Percentiles rank a stretch among this genome's conserved stretches.
These are phyloP conservation scores for Naganishia vaughanmartiniae DNA, from an alignment of 768 basidiomycete genomes.

Conservation along the genomic window DNA sequence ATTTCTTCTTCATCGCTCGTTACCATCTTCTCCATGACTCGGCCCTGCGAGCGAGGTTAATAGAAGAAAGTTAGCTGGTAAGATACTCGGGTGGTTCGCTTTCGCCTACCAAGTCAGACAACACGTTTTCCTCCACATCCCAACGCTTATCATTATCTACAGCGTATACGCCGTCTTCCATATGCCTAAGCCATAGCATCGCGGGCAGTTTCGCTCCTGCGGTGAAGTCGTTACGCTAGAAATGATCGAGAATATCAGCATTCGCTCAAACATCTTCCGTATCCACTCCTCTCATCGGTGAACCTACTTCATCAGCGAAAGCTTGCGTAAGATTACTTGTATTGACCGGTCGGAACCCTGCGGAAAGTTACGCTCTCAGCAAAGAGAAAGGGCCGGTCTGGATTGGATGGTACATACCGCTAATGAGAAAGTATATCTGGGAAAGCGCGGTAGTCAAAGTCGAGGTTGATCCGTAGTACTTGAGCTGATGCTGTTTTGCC, in stretches of 20 bases:
- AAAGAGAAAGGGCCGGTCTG: background rate
- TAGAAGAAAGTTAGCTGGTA: background rate
- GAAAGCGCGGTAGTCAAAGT: constrained; percentile 77
- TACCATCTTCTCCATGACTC: constrained; percentile 81
- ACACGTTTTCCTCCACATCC: constrained; percentile 48
- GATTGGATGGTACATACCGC: constrained; percentile 53
- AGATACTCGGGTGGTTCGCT: background rate
- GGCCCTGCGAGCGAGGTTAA: constrained; percentile 60
- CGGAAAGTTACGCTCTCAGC: constrained; percentile 5
- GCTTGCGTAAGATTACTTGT: constrained; percentile 61
- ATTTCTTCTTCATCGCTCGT: constrained; percentile 69
- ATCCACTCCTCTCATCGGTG: background rate
- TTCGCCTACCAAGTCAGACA: constrained; percentile 48
- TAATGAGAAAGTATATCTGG: constrained; percentile 85
- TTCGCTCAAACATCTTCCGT: background rate
- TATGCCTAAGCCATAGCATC: constrained; percentile 65
- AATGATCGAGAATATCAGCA: background rate
- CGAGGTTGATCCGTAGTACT: constrained; percentile 83
- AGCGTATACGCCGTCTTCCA: constrained; percentile 45
- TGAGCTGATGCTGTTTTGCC: constrained; percentile 61
- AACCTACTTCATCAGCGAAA: constrained; percentile 63
- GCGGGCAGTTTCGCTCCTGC: constrained; percentile 75
- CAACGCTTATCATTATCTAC: constrained; percentile 54
- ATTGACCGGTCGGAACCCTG: constrained; percentile 62
- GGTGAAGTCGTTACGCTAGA: constrained; percentile 65